A percentile compares a stretch with the other conserved stretches of the same genome.
Conservation (phyloP, 2,329 filamentous ascomycete genomes). For the Aspergillus vadensis region DNA sequence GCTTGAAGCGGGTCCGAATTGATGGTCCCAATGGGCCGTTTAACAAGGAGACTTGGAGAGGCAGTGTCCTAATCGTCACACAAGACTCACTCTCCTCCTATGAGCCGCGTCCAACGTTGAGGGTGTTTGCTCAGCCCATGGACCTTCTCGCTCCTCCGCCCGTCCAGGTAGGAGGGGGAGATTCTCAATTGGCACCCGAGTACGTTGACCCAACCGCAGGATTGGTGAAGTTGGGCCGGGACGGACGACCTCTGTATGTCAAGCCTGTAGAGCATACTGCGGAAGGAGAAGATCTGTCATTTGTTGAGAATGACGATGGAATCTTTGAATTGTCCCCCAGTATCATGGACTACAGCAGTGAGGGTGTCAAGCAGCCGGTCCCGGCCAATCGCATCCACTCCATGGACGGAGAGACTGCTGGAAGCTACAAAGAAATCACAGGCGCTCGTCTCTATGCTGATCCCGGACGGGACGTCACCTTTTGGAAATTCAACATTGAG, state of each 20-base stretch:
- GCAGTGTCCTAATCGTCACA: slow-evolving; percentile 94
- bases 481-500: slow-evolving; percentile 96
- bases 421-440: slow-evolving; percentile 79
- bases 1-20: slow-evolving; percentile 63
- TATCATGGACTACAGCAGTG: slow-evolving; percentile 44
- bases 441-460: slow-evolving; percentile 83
- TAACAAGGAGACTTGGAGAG: slow-evolving; percentile 84
- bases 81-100: slow-evolving; percentile 82
- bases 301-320: slow-evolving; percentile 76
- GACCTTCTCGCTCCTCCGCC: slow-evolving; percentile 79
- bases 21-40: slow-evolving; percentile 36
- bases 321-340: slow-evolving; percentile 70
- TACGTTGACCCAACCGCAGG: slow-evolving; percentile 89
- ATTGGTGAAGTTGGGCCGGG: slow-evolving; percentile 79
- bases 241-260: slow-evolving; percentile 84
- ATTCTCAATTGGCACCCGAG: slow-evolving; percentile 65
- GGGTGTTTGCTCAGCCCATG: slow-evolving; percentile 84
- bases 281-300: slow-evolving; percentile 75
- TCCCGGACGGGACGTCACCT: slow-evolving; percentile 81
- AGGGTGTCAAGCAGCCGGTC: slow-evolving; percentile 43
- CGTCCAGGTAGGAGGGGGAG: slow-evolving; percentile 63
- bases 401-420: slow-evolving; percentile 74
- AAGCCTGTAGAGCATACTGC: slow-evolving; percentile 84
- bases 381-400: slow-evolving; percentile 50
- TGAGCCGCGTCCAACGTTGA: slow-evolving; percentile 71